Base-by-base conservation (phyloP, 1,139 yeast genomes). In the Nakaseomyces delphensis region DNA sequence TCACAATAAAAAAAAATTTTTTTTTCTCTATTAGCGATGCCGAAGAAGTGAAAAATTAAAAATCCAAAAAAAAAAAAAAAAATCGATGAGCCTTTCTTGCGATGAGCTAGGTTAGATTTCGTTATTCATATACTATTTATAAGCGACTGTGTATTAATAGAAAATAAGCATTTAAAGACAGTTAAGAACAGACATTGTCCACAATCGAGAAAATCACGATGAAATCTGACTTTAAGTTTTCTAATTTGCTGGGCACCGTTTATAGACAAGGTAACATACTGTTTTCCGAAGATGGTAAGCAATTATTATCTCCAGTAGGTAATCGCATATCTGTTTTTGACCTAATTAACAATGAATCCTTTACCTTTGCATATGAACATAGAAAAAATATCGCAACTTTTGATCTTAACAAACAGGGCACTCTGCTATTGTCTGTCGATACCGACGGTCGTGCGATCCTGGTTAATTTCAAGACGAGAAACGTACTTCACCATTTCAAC, bases 401-500 rank as follows among this genome's bases (percentile, higher is more conserved):
- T 42, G 96, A 96, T 28, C 65, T 91, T 48, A 91, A 89, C 57
- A 76, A 74, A 39, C 95, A 85, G 54, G 85, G 81, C 13, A 83
- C 95, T 0, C 70, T 93, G 40, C 62, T 91, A 55, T 59, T 91
- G n/a, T 76, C 95, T 2, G 86, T 91, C 1, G 98, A 93, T 59
- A 80, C 73, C 42, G 95, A 87, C 55, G 99, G 99, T 0, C 72
- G 96, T 53, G 97, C 95, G 18, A 86, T 91, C 39, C 70, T 91
- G 48, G 95, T 85, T 28, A 91, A 93, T 60, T 87, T 81, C 59
- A 72, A 74, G 32, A 74, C 95, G 30, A 73, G 95, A 51, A 82
- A 86, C 1, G 97, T 89, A n/a, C 69, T 91, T 48, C 96, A 91
- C 63, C 95, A 91, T 64, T 87, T 91, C 71, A 93, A 87, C 62